phyloP scores from a whole-genome alignment of 164 flowering plant genomes.

The Stephania yunnanensis region DNA sequence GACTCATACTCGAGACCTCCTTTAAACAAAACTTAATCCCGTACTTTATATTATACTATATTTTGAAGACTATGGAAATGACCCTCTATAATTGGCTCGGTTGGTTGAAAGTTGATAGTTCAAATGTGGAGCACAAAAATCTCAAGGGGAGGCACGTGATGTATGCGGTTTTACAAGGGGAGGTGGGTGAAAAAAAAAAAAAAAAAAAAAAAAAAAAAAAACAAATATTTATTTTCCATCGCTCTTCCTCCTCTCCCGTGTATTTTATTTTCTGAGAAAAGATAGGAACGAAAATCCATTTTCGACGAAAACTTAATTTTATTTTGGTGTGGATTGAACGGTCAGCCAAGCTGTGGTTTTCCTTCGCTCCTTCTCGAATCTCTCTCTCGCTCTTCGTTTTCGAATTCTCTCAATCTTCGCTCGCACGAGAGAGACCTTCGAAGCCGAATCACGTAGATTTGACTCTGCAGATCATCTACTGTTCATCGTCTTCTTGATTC shows the following conservation, averaged over 20 bases:
- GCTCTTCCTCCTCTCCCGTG: neutral
- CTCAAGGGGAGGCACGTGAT: neutral
- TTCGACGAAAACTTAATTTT: neutral
- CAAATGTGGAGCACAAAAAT: neutral
- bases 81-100: neutral
- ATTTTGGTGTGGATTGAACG: conserved; percentile 23
- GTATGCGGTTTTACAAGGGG: neutral
- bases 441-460: neutral
- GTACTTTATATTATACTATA: no score
- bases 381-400: conserved; percentile 4
- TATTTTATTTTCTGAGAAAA: neutral
- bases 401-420: conserved; percentile 6
- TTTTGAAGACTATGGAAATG: no score
- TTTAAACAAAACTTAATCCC: no score
- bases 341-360: conserved; percentile 20
- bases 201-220: neutral
- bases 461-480: neutral
- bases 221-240: neutral
- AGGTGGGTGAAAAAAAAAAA: neutral
- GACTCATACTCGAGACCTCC: no score
- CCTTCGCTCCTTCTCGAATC: neutral
- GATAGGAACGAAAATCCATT: neutral
- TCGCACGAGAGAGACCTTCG: neutral
- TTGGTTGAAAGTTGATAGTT: neutral
- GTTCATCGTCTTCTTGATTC: neutral